These are phyloP conservation scores for Nakazawaea populi DNA, from an alignment of 805 yeast genomes.

Conservation along the genomic window DNA sequence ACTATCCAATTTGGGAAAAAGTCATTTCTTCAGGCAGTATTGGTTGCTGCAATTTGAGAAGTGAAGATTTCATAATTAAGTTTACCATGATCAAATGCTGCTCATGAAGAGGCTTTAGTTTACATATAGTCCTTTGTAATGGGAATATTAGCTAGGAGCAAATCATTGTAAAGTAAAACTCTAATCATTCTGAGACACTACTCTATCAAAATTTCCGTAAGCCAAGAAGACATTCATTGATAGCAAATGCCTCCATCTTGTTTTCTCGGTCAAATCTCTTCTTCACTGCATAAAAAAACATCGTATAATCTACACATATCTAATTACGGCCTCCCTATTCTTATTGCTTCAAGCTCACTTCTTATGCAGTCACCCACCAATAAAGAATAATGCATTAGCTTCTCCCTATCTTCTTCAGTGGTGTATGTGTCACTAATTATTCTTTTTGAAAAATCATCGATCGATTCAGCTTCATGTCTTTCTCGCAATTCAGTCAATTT, in stretches of 20 bases:
- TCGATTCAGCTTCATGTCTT: slow-evolving; percentile 17
- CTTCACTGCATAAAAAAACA: too few relatives aligned
- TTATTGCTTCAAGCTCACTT: background rate
- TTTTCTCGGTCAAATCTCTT: too few relatives aligned
- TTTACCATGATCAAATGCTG: too few relatives aligned
- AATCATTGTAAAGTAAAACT: too few relatives aligned
- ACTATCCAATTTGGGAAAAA: slow-evolving; percentile 21
- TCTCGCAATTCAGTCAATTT: slow-evolving; percentile 25
- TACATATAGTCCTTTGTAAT: too few relatives aligned
- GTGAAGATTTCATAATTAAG: slow-evolving; percentile 5
- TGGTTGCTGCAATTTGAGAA: slow-evolving; percentile 16
- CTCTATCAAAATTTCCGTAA: too few relatives aligned
- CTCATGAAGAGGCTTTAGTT: too few relatives aligned
- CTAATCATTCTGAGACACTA: too few relatives aligned
- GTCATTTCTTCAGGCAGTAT: slow-evolving; percentile 20
- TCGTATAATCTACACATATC: background rate
- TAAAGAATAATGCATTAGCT: background rate
- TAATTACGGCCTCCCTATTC: background rate
- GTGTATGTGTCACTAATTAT: slow-evolving; percentile 6
- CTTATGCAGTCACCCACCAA: background rate
- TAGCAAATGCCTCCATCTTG: too few relatives aligned
- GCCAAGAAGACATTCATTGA: too few relatives aligned
- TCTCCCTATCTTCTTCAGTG: background rate
- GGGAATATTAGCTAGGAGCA: too few relatives aligned
- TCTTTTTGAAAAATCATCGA: slow-evolving; percentile 15